A percentile compares a stretch with the other conserved stretches of the same genome.
phyloP scores from a whole-genome alignment of 768 basidiomycete genomes.

The Boletus coccyginus region DNA sequence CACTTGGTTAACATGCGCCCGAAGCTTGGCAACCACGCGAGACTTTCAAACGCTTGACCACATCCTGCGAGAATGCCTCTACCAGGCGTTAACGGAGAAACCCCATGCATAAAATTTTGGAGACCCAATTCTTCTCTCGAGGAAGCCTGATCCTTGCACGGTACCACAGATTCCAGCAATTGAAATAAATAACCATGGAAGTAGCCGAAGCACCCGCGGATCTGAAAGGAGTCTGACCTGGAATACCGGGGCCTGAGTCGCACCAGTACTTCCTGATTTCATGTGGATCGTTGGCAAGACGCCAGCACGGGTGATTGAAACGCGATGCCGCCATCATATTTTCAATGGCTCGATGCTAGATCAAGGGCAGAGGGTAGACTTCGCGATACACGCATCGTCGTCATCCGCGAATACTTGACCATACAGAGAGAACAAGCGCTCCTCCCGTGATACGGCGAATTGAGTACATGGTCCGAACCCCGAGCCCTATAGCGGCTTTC shows the following conservation, averaged over 20 bases:
- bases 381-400: not conserved
- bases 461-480: not conserved
- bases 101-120: not conserved
- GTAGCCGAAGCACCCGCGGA: not conserved
- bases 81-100: not conserved
- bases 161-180: not conserved
- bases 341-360: not conserved
- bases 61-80: not conserved
- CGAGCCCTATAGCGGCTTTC: not conserved
- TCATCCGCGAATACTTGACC: not conserved
- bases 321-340: not conserved
- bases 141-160: not conserved
- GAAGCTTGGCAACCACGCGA: not conserved
- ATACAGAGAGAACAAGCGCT: not conserved
- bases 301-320: not conserved
- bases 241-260: not conserved
- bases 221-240: not conserved
- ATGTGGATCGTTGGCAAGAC: conserved; percentile 2
- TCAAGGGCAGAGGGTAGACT: not conserved
- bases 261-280: conserved; percentile 6
- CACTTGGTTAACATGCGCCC: not conserved
- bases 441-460: not conserved
- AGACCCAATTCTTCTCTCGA: not conserved
- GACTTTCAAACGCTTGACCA: no score
- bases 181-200: not conserved